These are phyloP conservation scores for Fusarium sambucinum DNA, from an alignment of 2,329 filamentous ascomycete species.

Conservation along the genomic window DNA sequence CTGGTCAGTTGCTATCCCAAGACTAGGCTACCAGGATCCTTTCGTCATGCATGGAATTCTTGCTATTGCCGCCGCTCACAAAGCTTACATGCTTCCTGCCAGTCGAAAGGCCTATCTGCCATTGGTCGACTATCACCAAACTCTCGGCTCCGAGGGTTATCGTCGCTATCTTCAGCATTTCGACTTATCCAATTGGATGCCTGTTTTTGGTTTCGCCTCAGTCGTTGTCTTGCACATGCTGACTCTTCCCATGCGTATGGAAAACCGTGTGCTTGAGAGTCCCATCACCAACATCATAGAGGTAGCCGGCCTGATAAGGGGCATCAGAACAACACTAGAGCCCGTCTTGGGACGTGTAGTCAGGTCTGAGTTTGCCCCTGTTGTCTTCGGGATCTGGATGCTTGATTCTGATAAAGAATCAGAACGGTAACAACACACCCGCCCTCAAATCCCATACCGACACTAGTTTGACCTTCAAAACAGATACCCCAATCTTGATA, in stretches of 20 bases:
- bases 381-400: slow-evolving; percentile 41
- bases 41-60: slow-evolving; percentile 51
- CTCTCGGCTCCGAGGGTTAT: slow-evolving; percentile 49
- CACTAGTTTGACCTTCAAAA: background rate
- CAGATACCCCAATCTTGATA: slow-evolving; percentile 38
- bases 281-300: slow-evolving; percentile 42
- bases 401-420: slow-evolving; percentile 19
- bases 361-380: slow-evolving; percentile 43
- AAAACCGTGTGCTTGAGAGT: slow-evolving; percentile 28
- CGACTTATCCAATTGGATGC: slow-evolving; percentile 40
- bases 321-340: slow-evolving; percentile 38
- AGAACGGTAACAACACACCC: slow-evolving; percentile 9
- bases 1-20: slow-evolving; percentile 46
- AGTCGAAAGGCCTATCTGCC: slow-evolving; percentile 45
- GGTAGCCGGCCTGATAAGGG: slow-evolving; percentile 39
- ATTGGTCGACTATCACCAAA: slow-evolving; percentile 49
- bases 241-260: slow-evolving; percentile 39
- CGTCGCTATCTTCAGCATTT: slow-evolving; percentile 40
- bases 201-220: slow-evolving; percentile 59
- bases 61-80: slow-evolving; percentile 49
- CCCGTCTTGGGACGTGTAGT: slow-evolving; percentile 37
- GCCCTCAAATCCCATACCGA: background rate
- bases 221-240: slow-evolving; percentile 52
- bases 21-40: slow-evolving; percentile 45
- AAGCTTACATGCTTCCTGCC: slow-evolving; percentile 47